phyloP scores from a whole-genome alignment of 768 basidiomycete genomes.

The Tulasnella calospora region DNA sequence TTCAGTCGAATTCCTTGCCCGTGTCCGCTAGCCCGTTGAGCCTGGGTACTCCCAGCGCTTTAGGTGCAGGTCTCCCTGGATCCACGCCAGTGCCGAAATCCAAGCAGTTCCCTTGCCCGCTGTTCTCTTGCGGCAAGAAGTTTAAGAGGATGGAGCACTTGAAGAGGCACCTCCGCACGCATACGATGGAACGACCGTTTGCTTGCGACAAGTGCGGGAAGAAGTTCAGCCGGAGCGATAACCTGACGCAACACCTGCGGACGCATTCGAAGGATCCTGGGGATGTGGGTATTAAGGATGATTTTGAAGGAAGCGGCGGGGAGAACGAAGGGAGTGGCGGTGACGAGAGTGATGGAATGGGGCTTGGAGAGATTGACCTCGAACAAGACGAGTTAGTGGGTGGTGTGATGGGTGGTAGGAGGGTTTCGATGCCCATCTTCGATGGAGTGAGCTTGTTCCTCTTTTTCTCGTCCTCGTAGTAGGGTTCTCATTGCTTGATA shows the following conservation, averaged over 20 bases:
- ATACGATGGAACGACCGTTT: slow-evolving; percentile 84
- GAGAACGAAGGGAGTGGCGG: not conserved
- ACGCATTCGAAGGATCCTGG: slow-evolving; percentile 55
- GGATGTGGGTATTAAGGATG: not conserved
- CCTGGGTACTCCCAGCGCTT: not conserved
- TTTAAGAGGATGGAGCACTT: slow-evolving; percentile 94
- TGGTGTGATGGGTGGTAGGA: not conserved
- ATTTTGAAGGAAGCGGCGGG: not conserved
- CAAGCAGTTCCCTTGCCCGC: slow-evolving; percentile 68
- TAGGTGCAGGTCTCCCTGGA: slow-evolving; percentile 21
- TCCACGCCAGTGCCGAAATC: slow-evolving; percentile 28
- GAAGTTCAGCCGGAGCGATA: slow-evolving; percentile 83
- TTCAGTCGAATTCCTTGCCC: slow-evolving; percentile 11
- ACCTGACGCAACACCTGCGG: slow-evolving; percentile 78
- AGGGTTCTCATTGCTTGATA: not conserved
- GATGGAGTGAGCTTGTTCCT: not conserved
- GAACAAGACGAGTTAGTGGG: not conserved
- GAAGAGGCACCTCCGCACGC: slow-evolving; percentile 80
- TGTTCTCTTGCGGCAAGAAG: slow-evolving; percentile 73
- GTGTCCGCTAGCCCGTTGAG: not conserved
- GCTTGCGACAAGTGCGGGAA: slow-evolving; percentile 69
- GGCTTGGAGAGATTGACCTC: slow-evolving; percentile 17
- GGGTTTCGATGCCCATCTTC: slow-evolving; percentile 13
- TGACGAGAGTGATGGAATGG: slow-evolving; percentile 22
- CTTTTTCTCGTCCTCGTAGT: not conserved